Percentiles rank a stretch among this genome's conserved stretches.
Conservation (phyloP, 2,329 filamentous ascomycete genomes). For the Tolypocladium ovalisporum region DNA sequence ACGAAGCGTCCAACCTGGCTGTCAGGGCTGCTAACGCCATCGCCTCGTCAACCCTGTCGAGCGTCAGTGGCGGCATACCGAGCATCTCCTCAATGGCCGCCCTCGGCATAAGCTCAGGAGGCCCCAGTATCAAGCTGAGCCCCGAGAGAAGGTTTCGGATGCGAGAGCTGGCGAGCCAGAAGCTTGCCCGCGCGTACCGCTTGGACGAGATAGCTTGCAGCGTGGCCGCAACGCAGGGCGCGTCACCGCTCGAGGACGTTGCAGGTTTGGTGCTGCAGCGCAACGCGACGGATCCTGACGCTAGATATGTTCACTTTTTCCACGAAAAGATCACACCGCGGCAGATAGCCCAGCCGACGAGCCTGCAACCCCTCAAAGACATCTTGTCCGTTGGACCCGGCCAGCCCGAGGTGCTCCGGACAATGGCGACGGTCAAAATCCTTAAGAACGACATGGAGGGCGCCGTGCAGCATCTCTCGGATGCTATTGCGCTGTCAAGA, state of each 20-base stretch:
- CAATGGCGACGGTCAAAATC: slow-evolving; percentile 60
- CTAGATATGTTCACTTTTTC: slow-evolving; percentile 86
- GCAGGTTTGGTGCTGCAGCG: slow-evolving; percentile 62
- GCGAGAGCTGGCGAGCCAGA: slow-evolving; percentile 69
- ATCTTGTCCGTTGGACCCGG: slow-evolving; percentile 54
- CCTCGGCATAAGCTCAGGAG: slow-evolving; percentile 29
- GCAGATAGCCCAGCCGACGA: slow-evolving; percentile 62
- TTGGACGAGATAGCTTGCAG: slow-evolving; percentile 76
- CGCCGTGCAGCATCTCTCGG: slow-evolving; percentile 59
- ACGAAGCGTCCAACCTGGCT: slow-evolving; percentile 68
- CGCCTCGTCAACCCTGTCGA: slow-evolving; percentile 52
- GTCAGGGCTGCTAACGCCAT: slow-evolving; percentile 68
- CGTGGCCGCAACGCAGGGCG: slow-evolving; percentile 73
- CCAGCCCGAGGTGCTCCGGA: slow-evolving; percentile 58
- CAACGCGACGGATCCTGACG: slow-evolving; percentile 56
- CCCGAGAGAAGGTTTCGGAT: slow-evolving; percentile 68
- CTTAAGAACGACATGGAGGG: slow-evolving; percentile 67
- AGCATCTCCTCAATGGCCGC: slow-evolving; percentile 9
- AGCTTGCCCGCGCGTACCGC: slow-evolving; percentile 66
- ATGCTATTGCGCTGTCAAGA: slow-evolving; percentile 47
- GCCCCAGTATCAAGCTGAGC: slow-evolving; percentile 56
- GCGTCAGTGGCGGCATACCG: slow-evolving; percentile 31
- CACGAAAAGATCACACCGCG: slow-evolving; percentile 78
- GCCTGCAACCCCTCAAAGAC: slow-evolving; percentile 53
- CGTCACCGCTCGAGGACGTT: slow-evolving; percentile 67